Evolutionary conservation across 1,284 basidiomycete species (phyloP), one percentile per base, ranked within the genome.

Genomic region (Trametes versicolor): DNA sequence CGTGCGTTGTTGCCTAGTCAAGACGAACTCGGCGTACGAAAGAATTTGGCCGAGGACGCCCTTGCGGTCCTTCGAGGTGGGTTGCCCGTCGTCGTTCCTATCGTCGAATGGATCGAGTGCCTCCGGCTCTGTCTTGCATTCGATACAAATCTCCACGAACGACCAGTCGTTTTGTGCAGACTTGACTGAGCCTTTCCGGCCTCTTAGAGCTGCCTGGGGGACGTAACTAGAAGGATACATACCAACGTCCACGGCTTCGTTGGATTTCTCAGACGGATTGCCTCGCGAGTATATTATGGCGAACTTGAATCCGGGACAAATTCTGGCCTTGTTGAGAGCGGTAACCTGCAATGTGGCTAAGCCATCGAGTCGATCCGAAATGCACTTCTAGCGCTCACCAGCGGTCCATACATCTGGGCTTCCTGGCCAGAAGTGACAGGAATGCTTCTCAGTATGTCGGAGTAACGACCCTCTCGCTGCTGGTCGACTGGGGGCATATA

Each of bases 131-230:
- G 37, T 27, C 23, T 25, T 54, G 37, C 36, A 54, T 23, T 41
- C 52, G 37, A 54, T 21, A 23, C 37, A 54, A n/a, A 54, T 21
- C 37, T 54, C 52, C 21, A 54, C 37, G 4, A 15, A 10, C 12
- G 52, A 41, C 52, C 52, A 54, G 15, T 54, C 25, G 12, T 36
- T 39, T 4, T 13, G 34, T 23, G 52, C 21, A 17, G n/a, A 15
- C n/a, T 4, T 17, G 36, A 4, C 8, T 15, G 4, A 15, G 23
- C 23, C 36, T 23, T 10, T 41, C 21, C 21, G 37, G 21, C 2
- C 21, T 15, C 9, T 54, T 25, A 2, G 23, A 21, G 9, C n/a
- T n/a, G 21, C 8, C 4, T 41, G 13, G 2, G 52, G 52, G 6
- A 9, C 21, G 6, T 17, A 12, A 3, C 9, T 23, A 15, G 10